Conservation (phyloP, 2,329 filamentous ascomycete species). For the Sarocladiaceae sp. region DNA sequence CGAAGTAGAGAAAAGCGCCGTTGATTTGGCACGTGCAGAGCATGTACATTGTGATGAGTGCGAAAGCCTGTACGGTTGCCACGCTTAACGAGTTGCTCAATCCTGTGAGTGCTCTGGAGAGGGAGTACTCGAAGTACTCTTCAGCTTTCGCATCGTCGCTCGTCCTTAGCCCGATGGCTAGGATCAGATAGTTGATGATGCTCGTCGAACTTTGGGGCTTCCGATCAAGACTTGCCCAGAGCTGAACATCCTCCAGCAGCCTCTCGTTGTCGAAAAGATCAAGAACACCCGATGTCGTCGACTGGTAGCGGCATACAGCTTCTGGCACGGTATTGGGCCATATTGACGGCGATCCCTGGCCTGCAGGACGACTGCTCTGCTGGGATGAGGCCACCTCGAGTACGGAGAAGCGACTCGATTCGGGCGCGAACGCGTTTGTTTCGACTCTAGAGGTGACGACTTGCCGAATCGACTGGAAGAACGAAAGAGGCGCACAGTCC, state of each 20-base stretch:
- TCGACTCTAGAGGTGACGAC: constrained; percentile 44
- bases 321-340: constrained; percentile 1
- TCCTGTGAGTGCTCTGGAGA: constrained; percentile 35
- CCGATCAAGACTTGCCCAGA: constrained; percentile 32
- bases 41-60: constrained; percentile 47
- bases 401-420: constrained; percentile 43
- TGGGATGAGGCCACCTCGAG: constrained; percentile 26
- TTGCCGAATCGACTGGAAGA: constrained; percentile 49
- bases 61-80: constrained; percentile 43
- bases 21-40: constrained; percentile 50
- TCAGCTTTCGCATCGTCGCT: constrained; percentile 34
- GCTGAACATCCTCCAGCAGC: constrained; percentile 32
- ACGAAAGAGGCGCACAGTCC: constrained; percentile 49
- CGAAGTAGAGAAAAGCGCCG: constrained; percentile 48
- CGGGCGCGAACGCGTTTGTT: constrained; percentile 43
- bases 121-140: constrained; percentile 44
- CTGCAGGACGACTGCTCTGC: constrained; percentile 15
- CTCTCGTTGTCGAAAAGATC: constrained; percentile 39
- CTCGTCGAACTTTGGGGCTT: constrained; percentile 31
- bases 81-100: constrained; percentile 41
- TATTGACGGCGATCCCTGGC: background rate
- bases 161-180: constrained; percentile 42
- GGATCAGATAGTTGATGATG: constrained; percentile 41
- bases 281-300: constrained; percentile 38
- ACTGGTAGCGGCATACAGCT: constrained; percentile 23